These are phyloP conservation scores for Eruca vesicaria DNA, from an alignment of 441 rosid genomes.

Conservation along the genomic window DNA sequence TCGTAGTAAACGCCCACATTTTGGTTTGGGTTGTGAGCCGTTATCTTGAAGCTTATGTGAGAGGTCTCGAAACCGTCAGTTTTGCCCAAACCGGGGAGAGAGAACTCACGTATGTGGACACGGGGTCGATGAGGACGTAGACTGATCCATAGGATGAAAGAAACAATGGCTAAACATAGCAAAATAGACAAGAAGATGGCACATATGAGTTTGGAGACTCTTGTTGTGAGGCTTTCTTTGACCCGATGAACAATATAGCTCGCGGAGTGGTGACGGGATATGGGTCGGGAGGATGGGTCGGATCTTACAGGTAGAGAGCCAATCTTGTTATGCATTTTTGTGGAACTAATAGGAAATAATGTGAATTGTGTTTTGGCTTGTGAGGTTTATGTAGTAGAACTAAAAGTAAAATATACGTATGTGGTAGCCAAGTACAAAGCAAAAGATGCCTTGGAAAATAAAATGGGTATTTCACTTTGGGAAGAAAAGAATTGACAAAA, in stretches of 20 bases:
- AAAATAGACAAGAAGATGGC: constrained; percentile 52
- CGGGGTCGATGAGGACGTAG: constrained; percentile 89
- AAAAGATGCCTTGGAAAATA: constrained; percentile 25
- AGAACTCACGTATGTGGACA: constrained; percentile 47
- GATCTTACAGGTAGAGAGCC: constrained; percentile 37
- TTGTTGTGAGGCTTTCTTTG: constrained; percentile 59
- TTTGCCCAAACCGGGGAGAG: constrained; percentile 49
- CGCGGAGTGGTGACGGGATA: constrained; percentile 40
- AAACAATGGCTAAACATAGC: constrained; percentile 45
- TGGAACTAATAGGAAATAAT: background rate
- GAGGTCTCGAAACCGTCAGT: constrained; percentile 55
- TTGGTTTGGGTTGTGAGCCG: constrained; percentile 69
- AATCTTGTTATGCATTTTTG: constrained; percentile 33
- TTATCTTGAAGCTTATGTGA: constrained; percentile 51
- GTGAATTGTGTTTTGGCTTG: background rate
- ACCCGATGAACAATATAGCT: constrained; percentile 49
- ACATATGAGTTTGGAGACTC: constrained; percentile 60
- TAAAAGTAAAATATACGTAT: background rate
- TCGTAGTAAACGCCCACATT: constrained; percentile 59
- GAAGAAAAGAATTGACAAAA: constrained; percentile 29
- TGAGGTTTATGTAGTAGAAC: background rate
- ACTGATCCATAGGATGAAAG: constrained; percentile 75
- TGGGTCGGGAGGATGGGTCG: constrained; percentile 14
- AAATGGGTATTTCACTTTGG: constrained; percentile 13
- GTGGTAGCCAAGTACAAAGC: background rate